A percentile compares a stretch with the other conserved stretches of the same genome.
Evolutionary conservation across 1,284 basidiomycete genomes (phyloP).

Genomic region (Puccinia triticina): DNA sequence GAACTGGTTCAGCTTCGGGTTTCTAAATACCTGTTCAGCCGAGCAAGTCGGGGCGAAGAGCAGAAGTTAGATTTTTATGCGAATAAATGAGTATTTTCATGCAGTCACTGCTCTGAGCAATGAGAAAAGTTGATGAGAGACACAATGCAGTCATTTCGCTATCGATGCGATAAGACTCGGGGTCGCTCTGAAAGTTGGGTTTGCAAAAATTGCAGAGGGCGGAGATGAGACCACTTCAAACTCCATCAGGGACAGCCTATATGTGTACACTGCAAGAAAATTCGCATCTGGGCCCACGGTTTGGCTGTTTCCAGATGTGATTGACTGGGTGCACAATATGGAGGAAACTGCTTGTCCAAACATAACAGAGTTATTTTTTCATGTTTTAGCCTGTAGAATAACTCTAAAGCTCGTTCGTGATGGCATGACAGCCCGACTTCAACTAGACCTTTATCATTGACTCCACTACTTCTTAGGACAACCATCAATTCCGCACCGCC

Average conservation of each 20-base stretch:
- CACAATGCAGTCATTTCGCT: constrained; percentile 6
- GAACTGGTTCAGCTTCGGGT: constrained; percentile 2
- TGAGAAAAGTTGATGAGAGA: neutral
- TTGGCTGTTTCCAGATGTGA: neutral
- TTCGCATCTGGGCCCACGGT: neutral
- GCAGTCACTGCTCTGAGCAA: neutral
- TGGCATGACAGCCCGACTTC: neutral
- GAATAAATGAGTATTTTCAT: constrained; percentile 1
- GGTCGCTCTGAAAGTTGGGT: neutral
- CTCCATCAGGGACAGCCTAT: neutral
- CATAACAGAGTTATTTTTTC: neutral
- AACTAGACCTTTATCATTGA: neutral
- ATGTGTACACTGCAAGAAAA: neutral
- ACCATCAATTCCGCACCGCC: neutral
- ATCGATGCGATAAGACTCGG: constrained; percentile 25
- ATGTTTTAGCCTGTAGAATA: neutral
- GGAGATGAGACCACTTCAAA: neutral
- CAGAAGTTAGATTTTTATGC: neutral
- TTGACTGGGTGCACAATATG: neutral
- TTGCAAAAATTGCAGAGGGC: neutral
- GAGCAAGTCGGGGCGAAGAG: constrained; percentile 9
- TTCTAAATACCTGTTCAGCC: neutral
- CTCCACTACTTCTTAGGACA: neutral
- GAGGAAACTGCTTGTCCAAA: neutral
- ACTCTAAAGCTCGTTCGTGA: constrained; percentile 3